Evolutionary conservation across 192 early-diverging fungal genomes (phyloP).

Genomic region (Borealophlyctis nickersoniae): DNA sequence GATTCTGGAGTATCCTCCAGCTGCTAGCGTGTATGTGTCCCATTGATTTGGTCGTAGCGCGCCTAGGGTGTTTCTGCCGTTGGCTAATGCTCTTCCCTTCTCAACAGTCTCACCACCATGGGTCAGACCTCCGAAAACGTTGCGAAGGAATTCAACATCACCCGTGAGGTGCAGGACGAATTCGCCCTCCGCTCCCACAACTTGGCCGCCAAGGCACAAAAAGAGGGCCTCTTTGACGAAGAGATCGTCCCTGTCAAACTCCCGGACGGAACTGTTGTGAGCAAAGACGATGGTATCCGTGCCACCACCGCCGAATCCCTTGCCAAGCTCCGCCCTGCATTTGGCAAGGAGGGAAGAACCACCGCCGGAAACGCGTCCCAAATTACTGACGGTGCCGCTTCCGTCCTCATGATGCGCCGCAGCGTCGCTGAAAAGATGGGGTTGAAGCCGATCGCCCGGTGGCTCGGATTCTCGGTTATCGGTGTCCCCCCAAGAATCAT

Average conservation of each 20-base stretch:
- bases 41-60: conserved; percentile 2
- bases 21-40: conserved; percentile 67
- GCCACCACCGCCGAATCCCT: conserved; percentile 75
- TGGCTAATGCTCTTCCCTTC: conserved; percentile 1
- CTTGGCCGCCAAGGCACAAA: conserved; percentile 81
- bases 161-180: conserved; percentile 85
- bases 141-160: conserved; percentile 77
- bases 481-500: conserved; percentile 93
- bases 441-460: conserved; percentile 82
- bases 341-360: conserved; percentile 77
- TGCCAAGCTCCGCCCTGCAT: conserved; percentile 87
- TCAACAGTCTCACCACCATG: conserved; percentile 43
- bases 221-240: conserved; percentile 83
- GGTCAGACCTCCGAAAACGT: conserved; percentile 97
- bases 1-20: conserved; percentile 67
- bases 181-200: conserved; percentile 84
- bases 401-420: conserved; percentile 87
- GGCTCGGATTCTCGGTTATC: conserved; percentile 79
- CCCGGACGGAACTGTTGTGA: conserved; percentile 77
- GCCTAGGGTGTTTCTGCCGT: background rate
- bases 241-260: conserved; percentile 88
- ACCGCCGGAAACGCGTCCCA: conserved; percentile 97
- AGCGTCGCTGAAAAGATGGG: conserved; percentile 83
- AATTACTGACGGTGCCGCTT: conserved; percentile 95
- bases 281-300: conserved; percentile 91